Conservation (phyloP, 306 rosid species). For the Pueraria montana region DNA sequence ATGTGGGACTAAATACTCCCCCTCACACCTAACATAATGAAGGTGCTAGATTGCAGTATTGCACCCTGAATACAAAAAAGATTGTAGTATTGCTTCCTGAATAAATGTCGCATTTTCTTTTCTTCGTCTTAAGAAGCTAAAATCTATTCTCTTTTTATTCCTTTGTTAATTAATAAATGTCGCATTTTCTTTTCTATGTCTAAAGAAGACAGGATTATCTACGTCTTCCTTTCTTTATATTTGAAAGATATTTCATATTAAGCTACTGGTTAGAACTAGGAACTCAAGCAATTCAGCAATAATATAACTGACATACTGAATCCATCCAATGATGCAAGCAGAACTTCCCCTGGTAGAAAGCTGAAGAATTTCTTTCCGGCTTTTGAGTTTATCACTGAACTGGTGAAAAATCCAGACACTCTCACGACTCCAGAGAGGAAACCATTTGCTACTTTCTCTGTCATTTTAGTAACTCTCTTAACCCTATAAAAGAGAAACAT, state of each 20-base stretch:
- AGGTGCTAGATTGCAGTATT: background rate
- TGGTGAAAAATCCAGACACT: slow-evolving; percentile 84
- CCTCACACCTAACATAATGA: background rate
- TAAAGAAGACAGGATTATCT: slow-evolving; percentile 27
- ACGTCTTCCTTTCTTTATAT: slow-evolving; percentile 27
- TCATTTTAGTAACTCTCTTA: slow-evolving; percentile 87
- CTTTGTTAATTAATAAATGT: background rate
- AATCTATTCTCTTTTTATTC: background rate
- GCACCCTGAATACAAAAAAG: background rate
- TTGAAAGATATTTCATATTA: slow-evolving; percentile 33
- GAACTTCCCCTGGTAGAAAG: slow-evolving; percentile 86
- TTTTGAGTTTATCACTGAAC: slow-evolving; percentile 77
- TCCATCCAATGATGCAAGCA: slow-evolving; percentile 97
- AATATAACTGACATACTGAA: slow-evolving; percentile 69
- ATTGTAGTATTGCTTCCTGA: no score
- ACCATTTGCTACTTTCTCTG: slow-evolving; percentile 89
- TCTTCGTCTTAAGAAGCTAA: slow-evolving; percentile 25
- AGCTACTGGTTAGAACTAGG: slow-evolving; percentile 15
- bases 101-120: no score
- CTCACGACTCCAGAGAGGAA: slow-evolving; percentile 90
- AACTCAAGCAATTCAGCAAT: slow-evolving; percentile 35
- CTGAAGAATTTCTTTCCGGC: slow-evolving; percentile 83
- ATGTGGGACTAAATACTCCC: background rate
- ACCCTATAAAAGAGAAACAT: slow-evolving; percentile 65
- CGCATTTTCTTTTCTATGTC: slow-evolving; percentile 22